Evolutionary conservation across 495 filamentous ascomycete species (phyloP).

Genomic region (Penicillium silybi): DNA sequence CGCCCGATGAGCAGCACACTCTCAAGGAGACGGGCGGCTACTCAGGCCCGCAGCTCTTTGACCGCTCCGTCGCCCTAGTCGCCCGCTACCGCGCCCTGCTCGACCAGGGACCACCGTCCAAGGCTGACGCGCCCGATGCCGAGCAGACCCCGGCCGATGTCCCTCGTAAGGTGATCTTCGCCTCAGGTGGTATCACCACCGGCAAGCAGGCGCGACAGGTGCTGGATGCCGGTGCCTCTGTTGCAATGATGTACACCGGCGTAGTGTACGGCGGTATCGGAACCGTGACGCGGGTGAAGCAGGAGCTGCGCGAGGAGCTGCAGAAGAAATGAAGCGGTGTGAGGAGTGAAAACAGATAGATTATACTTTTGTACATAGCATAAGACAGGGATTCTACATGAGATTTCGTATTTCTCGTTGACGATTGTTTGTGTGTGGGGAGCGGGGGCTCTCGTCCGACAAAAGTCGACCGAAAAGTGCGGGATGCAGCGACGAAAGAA

Average conservation of each 20-base stretch:
- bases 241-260: constrained; percentile 81
- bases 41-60: constrained; percentile 84
- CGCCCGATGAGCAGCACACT: constrained; percentile 59
- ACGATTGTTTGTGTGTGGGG: background rate
- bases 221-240: constrained; percentile 78
- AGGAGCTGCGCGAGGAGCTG: constrained; percentile 68
- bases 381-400: constrained; percentile 6
- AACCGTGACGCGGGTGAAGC: constrained; percentile 80
- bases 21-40: constrained; percentile 80
- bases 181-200: constrained; percentile 83
- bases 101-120: constrained; percentile 43
- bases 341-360: constrained; percentile 1
- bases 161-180: constrained; percentile 79
- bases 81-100: constrained; percentile 71
- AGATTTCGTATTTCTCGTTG: background rate
- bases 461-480: background rate
- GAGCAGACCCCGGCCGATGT: constrained; percentile 10
- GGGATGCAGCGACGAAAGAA: background rate
- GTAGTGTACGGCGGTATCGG: constrained; percentile 83
- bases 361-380: constrained; percentile 24
- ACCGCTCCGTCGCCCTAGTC: constrained; percentile 69
- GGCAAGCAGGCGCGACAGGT: constrained; percentile 76
- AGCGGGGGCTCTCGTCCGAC: background rate
- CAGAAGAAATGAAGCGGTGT: constrained; percentile 26
- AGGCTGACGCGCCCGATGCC: constrained; percentile 14